Evolutionary conservation across 306 rosid species (phyloP), one percentile per base, ranked within the genome.

Genomic region (Gastrolobium bilobum): DNA sequence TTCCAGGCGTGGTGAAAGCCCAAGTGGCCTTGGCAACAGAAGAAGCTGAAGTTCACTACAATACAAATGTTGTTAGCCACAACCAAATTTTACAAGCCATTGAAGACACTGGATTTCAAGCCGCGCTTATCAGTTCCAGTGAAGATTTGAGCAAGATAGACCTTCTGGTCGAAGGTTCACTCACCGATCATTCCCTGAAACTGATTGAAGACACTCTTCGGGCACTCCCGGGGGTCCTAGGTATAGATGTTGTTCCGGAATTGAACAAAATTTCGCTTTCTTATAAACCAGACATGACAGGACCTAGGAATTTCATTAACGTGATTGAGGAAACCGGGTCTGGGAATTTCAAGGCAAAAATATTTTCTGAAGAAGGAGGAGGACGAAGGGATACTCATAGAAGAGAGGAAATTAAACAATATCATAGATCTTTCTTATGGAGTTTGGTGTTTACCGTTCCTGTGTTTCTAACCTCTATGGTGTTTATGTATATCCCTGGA

Each of bases 401-500:
- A 84, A 26, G 68, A 26, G 63, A 80, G n/a, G 98, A 94, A 74
- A 92, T 91, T 61, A 85, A 79, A 50, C 88, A 86, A 35, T 91
- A 92, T 64, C 85, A 81, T 31, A 75, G 38, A 51, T 90, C 68
- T 30, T 88, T 94, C 71, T 10, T 92, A 37, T 92, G 97, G 98
- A 92, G 98, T 77, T 87, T 87, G 83, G 63, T 90, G 63, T 89
- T 88, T 40, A 84, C 98, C 1, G n/a, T 90, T 81, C 97, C 97
- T 0, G 91, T 94, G 40, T 94, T 92, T 78, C 79, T 94, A 40
- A 85, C 92, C 52, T 90, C 97, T 76, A 94, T 94, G 98, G 90
- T 94, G 42, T 79, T 94, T 47, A 94, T 92, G 98, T 94, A 92
- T 73, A 69, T 94, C 20, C 93, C 97, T n/a, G 87, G 87, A 52